phyloP scores from a whole-genome alignment of 495 filamentous ascomycete genomes.

The Coniosporium apollinis region DNA sequence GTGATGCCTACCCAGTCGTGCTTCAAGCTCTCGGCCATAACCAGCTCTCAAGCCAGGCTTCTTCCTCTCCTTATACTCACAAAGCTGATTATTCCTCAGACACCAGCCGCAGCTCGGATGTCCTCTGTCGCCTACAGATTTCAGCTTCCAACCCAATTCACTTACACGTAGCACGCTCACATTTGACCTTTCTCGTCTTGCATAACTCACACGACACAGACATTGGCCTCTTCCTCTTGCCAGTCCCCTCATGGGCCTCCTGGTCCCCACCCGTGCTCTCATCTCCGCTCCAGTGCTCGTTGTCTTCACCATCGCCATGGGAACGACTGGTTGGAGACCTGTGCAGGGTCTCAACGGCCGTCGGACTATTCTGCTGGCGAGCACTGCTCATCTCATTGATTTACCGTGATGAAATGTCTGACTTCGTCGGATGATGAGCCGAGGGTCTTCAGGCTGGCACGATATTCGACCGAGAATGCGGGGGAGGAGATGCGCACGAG shows the following conservation, averaged over 20 bases:
- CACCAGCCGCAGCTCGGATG: conserved; percentile 86
- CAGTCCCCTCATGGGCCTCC: conserved; percentile 19
- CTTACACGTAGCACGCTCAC: conserved; percentile 6
- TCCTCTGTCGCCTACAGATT: conserved; percentile 37
- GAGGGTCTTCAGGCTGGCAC: too few relatives aligned
- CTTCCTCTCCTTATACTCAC: conserved; percentile 74
- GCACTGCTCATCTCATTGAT: too few relatives aligned
- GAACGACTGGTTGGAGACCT: too few relatives aligned
- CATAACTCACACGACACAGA: conserved; percentile 60
- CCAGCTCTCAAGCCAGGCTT: conserved; percentile 73
- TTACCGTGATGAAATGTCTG: too few relatives aligned
- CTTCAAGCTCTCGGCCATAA: conserved; percentile 76
- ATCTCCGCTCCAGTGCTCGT: conserved; percentile 12
- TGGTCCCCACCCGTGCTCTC: conserved; percentile 18
- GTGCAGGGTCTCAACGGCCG: too few relatives aligned
- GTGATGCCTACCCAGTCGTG: conserved; percentile 47
- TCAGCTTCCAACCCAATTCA: conserved; percentile 38
- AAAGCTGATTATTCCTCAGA: conserved; percentile 53
- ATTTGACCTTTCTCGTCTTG: conserved; percentile 59
- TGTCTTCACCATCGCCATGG: conserved; percentile 12
- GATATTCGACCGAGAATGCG: too few relatives aligned
- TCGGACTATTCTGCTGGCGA: too few relatives aligned
- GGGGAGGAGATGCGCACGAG: too few relatives aligned
- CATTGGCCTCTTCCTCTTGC: conserved; percentile 36
- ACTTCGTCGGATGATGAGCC: too few relatives aligned